Evolutionary conservation across 371 early-diverging fungal species (phyloP).

Genomic region (Rhizopus sp.): DNA sequence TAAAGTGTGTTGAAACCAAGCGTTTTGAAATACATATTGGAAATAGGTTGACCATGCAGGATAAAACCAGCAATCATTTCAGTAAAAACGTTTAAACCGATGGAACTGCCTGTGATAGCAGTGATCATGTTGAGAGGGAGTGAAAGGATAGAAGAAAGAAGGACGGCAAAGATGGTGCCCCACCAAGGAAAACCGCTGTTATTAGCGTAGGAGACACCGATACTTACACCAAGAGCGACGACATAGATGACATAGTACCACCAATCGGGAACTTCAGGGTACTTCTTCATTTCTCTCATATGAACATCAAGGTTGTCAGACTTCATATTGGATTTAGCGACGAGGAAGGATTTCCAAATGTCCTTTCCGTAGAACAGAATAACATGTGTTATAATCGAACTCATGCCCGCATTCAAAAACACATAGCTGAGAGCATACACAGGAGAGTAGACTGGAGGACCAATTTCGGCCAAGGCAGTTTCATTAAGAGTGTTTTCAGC

Average conservation of each 20-base stretch:
- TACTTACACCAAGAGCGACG: conserved; percentile 59
- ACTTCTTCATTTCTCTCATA: conserved; percentile 30
- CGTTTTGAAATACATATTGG: conserved; percentile 55
- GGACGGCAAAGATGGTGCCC: conserved; percentile 70
- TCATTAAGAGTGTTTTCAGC: conserved; percentile 36
- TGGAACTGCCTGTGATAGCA: conserved; percentile 39
- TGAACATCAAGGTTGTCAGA: conserved; percentile 26
- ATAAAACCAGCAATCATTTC: conserved; percentile 58
- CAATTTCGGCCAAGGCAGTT: conserved; percentile 39
- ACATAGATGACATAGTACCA: conserved; percentile 72
- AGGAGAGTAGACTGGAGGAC: conserved; percentile 35
- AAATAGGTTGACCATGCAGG: conserved; percentile 49
- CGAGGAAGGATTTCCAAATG: conserved; percentile 14
- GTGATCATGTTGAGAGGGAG: conserved; percentile 39
- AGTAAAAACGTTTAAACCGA: conserved; percentile 63
- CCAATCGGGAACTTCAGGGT: conserved; percentile 64
- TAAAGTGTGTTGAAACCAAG: conserved; percentile 56
- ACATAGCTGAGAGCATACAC: conserved; percentile 29
- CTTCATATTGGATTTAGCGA: neutral
- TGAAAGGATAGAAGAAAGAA: conserved; percentile 41
- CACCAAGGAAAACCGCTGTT: conserved; percentile 65
- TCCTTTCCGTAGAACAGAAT: conserved; percentile 48
- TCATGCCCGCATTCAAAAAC: conserved; percentile 44
- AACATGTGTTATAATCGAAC: conserved; percentile 56
- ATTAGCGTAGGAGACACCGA: conserved; percentile 59